Evolutionary conservation across 768 basidiomycete species (phyloP).

Genomic region (Mycena floridula): DNA sequence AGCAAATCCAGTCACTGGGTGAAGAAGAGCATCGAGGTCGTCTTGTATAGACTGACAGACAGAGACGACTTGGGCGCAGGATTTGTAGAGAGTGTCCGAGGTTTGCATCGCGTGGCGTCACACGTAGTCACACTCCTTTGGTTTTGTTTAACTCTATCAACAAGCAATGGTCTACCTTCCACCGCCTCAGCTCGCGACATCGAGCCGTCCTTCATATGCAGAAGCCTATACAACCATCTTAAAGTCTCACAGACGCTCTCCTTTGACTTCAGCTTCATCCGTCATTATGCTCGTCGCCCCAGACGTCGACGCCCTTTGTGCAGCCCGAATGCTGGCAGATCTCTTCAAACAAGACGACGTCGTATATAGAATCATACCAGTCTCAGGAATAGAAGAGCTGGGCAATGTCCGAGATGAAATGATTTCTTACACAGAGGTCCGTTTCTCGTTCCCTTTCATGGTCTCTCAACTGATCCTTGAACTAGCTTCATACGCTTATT

Average conservation of each 20-base stretch:
- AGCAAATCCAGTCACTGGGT: slow-evolving; percentile 66
- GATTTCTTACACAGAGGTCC: slow-evolving; percentile 59
- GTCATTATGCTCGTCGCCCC: slow-evolving; percentile 83
- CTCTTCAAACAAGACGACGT: slow-evolving; percentile 93
- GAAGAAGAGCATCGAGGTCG: slow-evolving; percentile 55
- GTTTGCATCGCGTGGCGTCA: not conserved
- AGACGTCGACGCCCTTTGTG: slow-evolving; percentile 90
- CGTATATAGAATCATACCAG: slow-evolving; percentile 83
- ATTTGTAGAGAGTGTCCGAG: slow-evolving; percentile 53
- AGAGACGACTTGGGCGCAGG: slow-evolving; percentile 62
- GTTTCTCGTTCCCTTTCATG: slow-evolving; percentile 9
- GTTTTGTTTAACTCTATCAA: no score
- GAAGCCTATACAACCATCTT: slow-evolving; percentile 71
- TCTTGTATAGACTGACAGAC: slow-evolving; percentile 49
- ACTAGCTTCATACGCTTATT: slow-evolving; percentile 83
- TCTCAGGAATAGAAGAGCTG: slow-evolving; percentile 79
- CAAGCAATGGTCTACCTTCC: slow-evolving; percentile 64
- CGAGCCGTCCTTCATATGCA: slow-evolving; percentile 56
- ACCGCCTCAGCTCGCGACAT: slow-evolving; percentile 62
- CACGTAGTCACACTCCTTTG: not conserved
- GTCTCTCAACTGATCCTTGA: not conserved
- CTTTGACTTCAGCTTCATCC: slow-evolving; percentile 73
- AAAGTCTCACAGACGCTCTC: slow-evolving; percentile 64
- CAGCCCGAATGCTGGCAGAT: slow-evolving; percentile 82
- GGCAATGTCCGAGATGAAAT: slow-evolving; percentile 62